Evolutionary conservation across 2,329 filamentous ascomycete genomes (phyloP).

Genomic region (Clonostachys byssicola): DNA sequence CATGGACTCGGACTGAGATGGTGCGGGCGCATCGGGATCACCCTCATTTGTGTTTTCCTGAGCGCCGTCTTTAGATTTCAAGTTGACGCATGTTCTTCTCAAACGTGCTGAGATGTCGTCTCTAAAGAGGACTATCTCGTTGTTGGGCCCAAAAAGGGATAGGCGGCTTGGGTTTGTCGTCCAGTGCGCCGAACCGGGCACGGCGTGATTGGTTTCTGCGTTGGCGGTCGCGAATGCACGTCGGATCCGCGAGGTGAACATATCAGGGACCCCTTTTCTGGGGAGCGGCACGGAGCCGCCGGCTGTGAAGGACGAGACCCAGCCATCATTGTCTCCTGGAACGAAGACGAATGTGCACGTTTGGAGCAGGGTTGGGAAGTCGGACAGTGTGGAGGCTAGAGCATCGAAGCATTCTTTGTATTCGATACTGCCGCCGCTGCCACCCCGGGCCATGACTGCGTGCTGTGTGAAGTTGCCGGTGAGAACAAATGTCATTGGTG

Average conservation of each 20-base stretch:
- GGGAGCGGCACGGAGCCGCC: constrained; percentile 70
- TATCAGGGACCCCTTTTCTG: constrained; percentile 69
- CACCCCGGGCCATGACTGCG: constrained; percentile 62
- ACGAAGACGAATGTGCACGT: constrained; percentile 86
- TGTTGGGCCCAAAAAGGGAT: constrained; percentile 78
- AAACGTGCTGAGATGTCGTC: constrained; percentile 83
- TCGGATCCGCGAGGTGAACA: constrained; percentile 86
- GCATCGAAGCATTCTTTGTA: constrained; percentile 96
- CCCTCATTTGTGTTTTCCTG: constrained; percentile 15
- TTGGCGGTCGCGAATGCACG: constrained; percentile 78
- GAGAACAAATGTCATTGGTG: constrained; percentile 76
- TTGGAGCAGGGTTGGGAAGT: constrained; percentile 78
- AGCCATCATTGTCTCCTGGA: constrained; percentile 96
- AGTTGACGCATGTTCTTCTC: constrained; percentile 69
- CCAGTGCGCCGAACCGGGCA: constrained; percentile 66
- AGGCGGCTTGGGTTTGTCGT: constrained; percentile 82
- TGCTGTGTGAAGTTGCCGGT: constrained; percentile 78
- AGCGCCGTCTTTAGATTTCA: constrained; percentile 43
- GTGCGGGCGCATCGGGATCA: constrained; percentile 1
- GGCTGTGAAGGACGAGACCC: constrained; percentile 80
- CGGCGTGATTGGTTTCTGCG: constrained; percentile 49
- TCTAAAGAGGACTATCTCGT: constrained; percentile 82
- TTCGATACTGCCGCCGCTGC: constrained; percentile 79
- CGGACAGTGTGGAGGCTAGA: constrained; percentile 74
- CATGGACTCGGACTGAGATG: constrained; percentile 23